Conservation (phyloP, 2,329 filamentous ascomycete species). For the Dothideomycetidae sp. region DNA sequence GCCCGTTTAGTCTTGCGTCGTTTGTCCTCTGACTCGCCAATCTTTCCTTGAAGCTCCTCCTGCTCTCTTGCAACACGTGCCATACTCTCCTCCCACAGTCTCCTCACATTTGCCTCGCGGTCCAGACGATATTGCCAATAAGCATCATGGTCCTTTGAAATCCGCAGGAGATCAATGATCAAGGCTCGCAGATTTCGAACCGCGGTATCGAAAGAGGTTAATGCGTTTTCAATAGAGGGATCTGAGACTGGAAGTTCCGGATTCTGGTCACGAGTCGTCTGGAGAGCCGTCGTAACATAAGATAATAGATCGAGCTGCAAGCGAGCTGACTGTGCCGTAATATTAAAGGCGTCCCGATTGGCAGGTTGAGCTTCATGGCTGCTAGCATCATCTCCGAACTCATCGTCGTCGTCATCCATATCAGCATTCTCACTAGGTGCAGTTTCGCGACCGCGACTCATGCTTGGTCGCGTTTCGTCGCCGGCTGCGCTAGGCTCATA, state of each 20-base stretch:
- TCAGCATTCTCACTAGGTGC: constrained; percentile 33
- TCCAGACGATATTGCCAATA: constrained; percentile 96
- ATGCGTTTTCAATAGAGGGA: constrained; percentile 57
- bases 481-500: constrained; percentile 46
- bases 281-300: constrained; percentile 69
- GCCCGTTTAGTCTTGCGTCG: constrained; percentile 79
- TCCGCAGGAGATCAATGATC: constrained; percentile 74
- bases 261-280: constrained; percentile 54
- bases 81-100: constrained; percentile 99
- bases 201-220: constrained; percentile 76
- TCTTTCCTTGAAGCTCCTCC: constrained; percentile 72
- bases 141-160: constrained; percentile 83
- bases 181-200: constrained; percentile 76
- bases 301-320: constrained; percentile 83
- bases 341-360: constrained; percentile 88
- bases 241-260: constrained; percentile 63
- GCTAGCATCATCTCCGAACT: constrained; percentile 68
- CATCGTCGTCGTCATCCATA: constrained; percentile 50
- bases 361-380: constrained; percentile 57
- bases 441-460: constrained; percentile 35
- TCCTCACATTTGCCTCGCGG: constrained; percentile 76
- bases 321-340: constrained; percentile 88
- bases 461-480: constrained; percentile 35
- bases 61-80: constrained; percentile 90
- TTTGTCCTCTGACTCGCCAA: constrained; percentile 83